Base-by-base conservation (phyloP, 768 basidiomycete genomes). In the Lactarius tabidus region DNA sequence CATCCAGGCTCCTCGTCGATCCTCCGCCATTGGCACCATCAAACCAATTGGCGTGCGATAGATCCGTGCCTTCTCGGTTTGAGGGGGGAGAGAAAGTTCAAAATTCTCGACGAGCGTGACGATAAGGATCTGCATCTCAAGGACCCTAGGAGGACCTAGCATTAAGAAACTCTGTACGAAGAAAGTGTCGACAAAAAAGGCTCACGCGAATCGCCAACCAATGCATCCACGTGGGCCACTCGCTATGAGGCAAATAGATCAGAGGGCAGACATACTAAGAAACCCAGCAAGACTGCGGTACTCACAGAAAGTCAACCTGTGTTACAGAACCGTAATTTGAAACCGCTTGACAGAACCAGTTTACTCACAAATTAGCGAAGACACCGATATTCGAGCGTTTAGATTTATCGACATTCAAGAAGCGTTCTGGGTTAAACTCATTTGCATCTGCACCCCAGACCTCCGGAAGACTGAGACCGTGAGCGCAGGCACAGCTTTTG, bases 191-290 rank as follows among this genome's bases (percentile, higher is more conserved):
- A 14, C 33, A 43, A 41, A 54, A 26, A 4, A 9, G 29, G 33
- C 55, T 20, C 23, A 57, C 62, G 62, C 41, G 33, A 64, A 54
- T n/a, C 63, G 36, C 57, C 51, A 64, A 8, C 63, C 63, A 18
- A 64, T 41, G 29, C 57, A 59, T 9, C 26, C 38, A 53, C 33
- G 12, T 6, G 39, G 14, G 5, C 63, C 57, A 18, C 57, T 36
- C 20, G 38, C 63, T 64, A 54, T 2, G n/a, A 41, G 2, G 29
- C 3, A 35, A 48, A 20, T 8, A n/a, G 28, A 2, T 38, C 23
- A 53, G 33, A 17, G n/a, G 4, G 23, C 3, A 20, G 9, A 15
- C 38, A 3, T n/a, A n/a, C n/a, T n/a, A n/a, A n/a, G n/a, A n/a
- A 20, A 48, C 9, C 6, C 14, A 36, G 8, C 8, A 29, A 60